phyloP scores from a whole-genome alignment of 2,329 filamentous ascomycete species.

The Hymenoscyphus fructigenus region DNA sequence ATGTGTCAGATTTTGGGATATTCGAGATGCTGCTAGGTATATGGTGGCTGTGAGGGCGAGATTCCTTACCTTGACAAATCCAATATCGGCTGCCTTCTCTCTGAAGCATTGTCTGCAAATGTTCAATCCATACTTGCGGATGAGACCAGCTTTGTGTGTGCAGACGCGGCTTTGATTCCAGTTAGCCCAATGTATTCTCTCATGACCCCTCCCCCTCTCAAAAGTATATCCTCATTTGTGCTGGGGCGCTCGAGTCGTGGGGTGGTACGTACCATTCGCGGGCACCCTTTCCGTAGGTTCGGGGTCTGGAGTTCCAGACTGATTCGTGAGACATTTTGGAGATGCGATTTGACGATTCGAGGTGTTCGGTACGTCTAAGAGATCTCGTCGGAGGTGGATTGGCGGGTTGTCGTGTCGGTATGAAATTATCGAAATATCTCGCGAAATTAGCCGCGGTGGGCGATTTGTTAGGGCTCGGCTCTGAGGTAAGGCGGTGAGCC shows the following conservation, averaged over 20 bases:
- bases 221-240: constrained; percentile 1
- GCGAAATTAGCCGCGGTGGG: constrained; percentile 7
- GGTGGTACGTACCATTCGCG: constrained; percentile 75
- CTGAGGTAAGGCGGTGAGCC: constrained; percentile 6
- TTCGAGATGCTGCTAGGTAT: neutral
- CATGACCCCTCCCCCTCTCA: neutral
- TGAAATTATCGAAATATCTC: constrained; percentile 11
- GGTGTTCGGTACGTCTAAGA: constrained; percentile 6
- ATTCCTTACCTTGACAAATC: constrained; percentile 64
- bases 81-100: constrained; percentile 71
- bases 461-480: constrained; percentile 6
- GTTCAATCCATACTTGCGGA: constrained; percentile 99
- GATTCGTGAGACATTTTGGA: constrained; percentile 83
- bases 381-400: constrained; percentile 7
- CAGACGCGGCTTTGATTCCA: constrained; percentile 64
- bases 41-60: neutral
- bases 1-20: neutral
- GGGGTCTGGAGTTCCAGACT: constrained; percentile 98
- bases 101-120: constrained; percentile 79
- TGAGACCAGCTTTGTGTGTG: constrained; percentile 97
- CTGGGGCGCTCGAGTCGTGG: neutral
- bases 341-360: constrained; percentile 14
- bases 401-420: constrained; percentile 9
- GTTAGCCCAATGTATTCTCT: constrained; percentile 16
- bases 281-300: constrained; percentile 95